phyloP scores from a whole-genome alignment of 805 yeast genomes.

The Yamadazyma paraphyllophila region DNA sequence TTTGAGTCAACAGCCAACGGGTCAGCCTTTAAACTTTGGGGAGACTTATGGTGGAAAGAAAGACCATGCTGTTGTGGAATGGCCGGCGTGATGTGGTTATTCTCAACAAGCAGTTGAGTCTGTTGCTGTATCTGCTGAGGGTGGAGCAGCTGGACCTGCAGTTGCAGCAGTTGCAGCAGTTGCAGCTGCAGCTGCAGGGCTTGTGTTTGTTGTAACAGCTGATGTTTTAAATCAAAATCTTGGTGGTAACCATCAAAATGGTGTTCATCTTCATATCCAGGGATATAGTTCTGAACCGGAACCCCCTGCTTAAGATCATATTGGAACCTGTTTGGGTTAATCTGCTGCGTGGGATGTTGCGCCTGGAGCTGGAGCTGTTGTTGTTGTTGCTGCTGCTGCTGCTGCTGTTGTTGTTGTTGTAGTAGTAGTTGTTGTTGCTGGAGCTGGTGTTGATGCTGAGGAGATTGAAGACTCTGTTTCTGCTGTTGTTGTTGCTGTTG shows the following conservation, averaged over 20 bases:
- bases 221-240: slow-evolving; percentile 4
- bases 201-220: not conserved
- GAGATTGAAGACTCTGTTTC: slow-evolving; percentile 11
- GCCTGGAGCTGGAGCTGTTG: slow-evolving; percentile 8
- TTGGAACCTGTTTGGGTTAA: slow-evolving; percentile 1
- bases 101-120: slow-evolving; percentile 4
- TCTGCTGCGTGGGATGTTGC: slow-evolving; percentile 3
- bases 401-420: slow-evolving; percentile 3
- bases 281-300: not conserved
- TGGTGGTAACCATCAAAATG: slow-evolving; percentile 9
- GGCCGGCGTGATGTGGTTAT: not conserved
- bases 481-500: slow-evolving; percentile 17
- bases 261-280: slow-evolving; percentile 5
- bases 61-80: not conserved
- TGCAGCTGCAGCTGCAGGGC: not conserved
- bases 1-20: not conserved
- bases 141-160: slow-evolving; percentile 11
- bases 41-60: slow-evolving; percentile 10
- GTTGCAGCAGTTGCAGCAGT: slow-evolving; percentile 7
- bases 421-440: slow-evolving; percentile 10
- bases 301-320: slow-evolving; percentile 2
- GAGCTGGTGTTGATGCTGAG: slow-evolving; percentile 6
- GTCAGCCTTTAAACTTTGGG: not conserved
- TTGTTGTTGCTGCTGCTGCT: slow-evolving; percentile 6
- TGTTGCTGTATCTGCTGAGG: slow-evolving; percentile 12